phyloP scores from a whole-genome alignment of 2,329 filamentous ascomycete species.

The Pseudovirgaria hyperparasitica region DNA sequence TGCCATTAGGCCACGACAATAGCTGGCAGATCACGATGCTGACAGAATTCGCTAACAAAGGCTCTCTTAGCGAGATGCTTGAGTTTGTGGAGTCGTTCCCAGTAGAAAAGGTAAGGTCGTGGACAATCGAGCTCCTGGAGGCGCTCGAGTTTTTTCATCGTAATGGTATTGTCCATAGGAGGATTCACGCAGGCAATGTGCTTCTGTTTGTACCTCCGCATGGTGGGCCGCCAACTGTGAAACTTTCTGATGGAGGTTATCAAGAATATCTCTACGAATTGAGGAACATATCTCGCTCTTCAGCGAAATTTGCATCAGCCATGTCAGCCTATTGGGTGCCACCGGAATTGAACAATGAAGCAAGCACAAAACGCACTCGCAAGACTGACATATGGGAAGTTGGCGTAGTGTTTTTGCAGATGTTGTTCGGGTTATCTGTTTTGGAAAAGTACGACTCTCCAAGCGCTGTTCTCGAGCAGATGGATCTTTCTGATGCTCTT shows the following conservation, averaged over 20 bases:
- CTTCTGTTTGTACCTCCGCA: constrained; percentile 58
- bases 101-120: constrained; percentile 65
- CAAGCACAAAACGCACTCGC: constrained; percentile 38
- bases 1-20: too few relatives aligned
- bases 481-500: constrained; percentile 61
- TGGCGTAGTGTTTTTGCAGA: constrained; percentile 81
- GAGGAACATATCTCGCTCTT: constrained; percentile 38
- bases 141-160: constrained; percentile 79
- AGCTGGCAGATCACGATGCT: constrained; percentile 65
- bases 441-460: constrained; percentile 70
- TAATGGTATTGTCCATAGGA: constrained; percentile 70
- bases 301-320: constrained; percentile 43
- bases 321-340: constrained; percentile 75
- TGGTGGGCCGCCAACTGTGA: constrained; percentile 55
- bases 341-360: constrained; percentile 57
- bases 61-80: constrained; percentile 69
- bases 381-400: constrained; percentile 96
- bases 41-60: constrained; percentile 66
- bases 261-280: constrained; percentile 55
- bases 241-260: constrained; percentile 62
- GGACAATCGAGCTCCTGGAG: constrained; percentile 86
- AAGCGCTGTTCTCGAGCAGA: constrained; percentile 54
- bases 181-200: constrained; percentile 69
- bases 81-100: constrained; percentile 65
- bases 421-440: constrained; percentile 77